Evolutionary conservation across 352 stramenopile genomes (phyloP).

Genomic region (Phytophthora colocasiae): DNA sequence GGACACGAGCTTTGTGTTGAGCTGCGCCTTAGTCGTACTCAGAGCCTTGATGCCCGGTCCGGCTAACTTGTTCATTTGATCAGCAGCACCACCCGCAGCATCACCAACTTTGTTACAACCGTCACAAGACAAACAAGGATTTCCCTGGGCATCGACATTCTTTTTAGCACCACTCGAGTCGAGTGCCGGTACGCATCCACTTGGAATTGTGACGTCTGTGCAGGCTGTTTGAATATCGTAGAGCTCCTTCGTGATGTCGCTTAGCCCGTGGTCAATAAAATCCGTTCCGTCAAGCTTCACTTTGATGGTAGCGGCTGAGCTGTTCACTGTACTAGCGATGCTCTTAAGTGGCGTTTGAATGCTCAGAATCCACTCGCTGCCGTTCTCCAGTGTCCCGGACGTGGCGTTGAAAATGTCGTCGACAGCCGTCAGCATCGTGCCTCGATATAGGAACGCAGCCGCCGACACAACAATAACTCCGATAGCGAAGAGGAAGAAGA

Average conservation of each 20-base stretch:
- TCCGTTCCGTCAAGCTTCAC: constrained; percentile 39
- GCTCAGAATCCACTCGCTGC: constrained; percentile 46
- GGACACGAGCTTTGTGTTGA: constrained; percentile 52
- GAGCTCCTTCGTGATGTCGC: constrained; percentile 40
- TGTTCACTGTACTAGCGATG: constrained; percentile 51
- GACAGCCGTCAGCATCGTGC: constrained; percentile 52
- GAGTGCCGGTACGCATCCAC: constrained; percentile 25
- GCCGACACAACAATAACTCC: constrained; percentile 56
- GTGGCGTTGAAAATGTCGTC: constrained; percentile 53
- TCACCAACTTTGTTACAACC: constrained; percentile 36
- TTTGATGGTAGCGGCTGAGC: constrained; percentile 40
- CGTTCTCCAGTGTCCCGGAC: constrained; percentile 45
- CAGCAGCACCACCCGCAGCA: constrained; percentile 18
- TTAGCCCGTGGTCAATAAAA: constrained; percentile 56
- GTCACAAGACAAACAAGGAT: constrained; percentile 54
- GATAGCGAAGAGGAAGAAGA: constrained; percentile 69
- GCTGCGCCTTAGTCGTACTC: constrained; percentile 34
- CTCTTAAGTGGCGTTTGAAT: constrained; percentile 50
- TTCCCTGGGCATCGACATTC: constrained; percentile 17
- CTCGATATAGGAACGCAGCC: constrained; percentile 64
- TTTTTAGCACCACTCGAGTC: neutral
- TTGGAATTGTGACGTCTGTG: constrained; percentile 35
- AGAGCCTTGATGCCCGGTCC: constrained; percentile 41
- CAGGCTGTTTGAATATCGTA: constrained; percentile 38
- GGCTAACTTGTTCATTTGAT: constrained; percentile 51